Evolutionary conservation across 805 yeast genomes (phyloP).

Genomic region (Kluyveromyces wickerhamii): DNA sequence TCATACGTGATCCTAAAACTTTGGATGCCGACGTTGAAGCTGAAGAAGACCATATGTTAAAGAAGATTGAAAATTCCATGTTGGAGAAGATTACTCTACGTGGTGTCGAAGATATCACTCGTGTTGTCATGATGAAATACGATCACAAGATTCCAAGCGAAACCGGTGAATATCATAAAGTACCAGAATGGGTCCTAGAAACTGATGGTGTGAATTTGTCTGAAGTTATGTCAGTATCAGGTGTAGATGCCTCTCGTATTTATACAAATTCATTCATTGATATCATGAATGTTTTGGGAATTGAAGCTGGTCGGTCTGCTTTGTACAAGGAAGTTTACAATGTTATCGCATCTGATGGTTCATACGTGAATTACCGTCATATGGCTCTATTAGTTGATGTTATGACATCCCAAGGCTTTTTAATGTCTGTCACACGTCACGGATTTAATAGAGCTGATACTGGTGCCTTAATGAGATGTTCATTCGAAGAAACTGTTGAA

Average conservation of each 20-base stretch:
- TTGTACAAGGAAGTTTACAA: conserved; percentile 89
- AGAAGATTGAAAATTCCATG: conserved; percentile 94
- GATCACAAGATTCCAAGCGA: conserved; percentile 64
- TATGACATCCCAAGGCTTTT: conserved; percentile 96
- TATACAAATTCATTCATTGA: conserved; percentile 97
- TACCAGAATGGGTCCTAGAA: conserved; percentile 96
- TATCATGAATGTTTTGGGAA: conserved; percentile 89
- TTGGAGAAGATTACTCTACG: conserved; percentile 87
- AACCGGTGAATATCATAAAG: conserved; percentile 80
- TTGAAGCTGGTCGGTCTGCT: conserved; percentile 96
- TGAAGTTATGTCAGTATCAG: conserved; percentile 90
- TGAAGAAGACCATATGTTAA: conserved; percentile 94
- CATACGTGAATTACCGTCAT: conserved; percentile 96
- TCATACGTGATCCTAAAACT: conserved; percentile 90
- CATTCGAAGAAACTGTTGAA: conserved; percentile 98
- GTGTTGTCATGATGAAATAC: conserved; percentile 75
- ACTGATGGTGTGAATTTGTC: conserved; percentile 97
- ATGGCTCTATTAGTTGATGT: conserved; percentile 96
- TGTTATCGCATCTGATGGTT: conserved; percentile 99
- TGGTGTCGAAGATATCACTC: conserved; percentile 90
- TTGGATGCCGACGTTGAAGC: conserved; percentile 90
- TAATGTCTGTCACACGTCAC: conserved; percentile 98
- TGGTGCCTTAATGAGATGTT: conserved; percentile 98
- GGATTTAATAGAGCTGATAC: conserved; percentile 98
- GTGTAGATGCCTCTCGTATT: conserved; percentile 84